Evolutionary conservation across 106 monocot species (phyloP), one percentile per base, ranked within the genome.

Genomic region (Hemerocallis citrina): DNA sequence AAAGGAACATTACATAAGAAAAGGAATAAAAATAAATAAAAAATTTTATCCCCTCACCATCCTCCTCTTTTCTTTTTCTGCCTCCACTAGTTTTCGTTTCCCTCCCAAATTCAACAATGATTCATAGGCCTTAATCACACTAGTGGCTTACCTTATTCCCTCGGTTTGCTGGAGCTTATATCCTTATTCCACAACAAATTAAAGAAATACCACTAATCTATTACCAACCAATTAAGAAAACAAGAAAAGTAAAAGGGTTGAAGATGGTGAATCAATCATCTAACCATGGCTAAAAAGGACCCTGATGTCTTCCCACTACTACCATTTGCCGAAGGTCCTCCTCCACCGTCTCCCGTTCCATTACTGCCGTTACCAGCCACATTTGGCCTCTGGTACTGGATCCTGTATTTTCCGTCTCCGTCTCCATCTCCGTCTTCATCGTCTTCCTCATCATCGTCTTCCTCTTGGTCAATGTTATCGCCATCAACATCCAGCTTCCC

Each of bases 141-240:
- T 16, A 35, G 16, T 21, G 35, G 33, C 9, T 35, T 34, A 35
- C 35, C 35, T 34, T 34, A 58, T 58, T 35, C 57, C 22, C 17
- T 13, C 4, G 7, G 6, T 38, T 11, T 38, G 5, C 57, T 3
- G 66, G 47, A 31, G 37, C 31, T 47, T 15, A 19, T 28, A 22
- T 41, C 19, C 36, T 77, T 77, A 71, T 77, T 77, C 65, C 70
- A 71, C 60, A 77, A 77, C 60, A 77, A 77, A 66, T 71, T 43
- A 66, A 77, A 65, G 61, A 58, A 60, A 77, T 34, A 43, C 27
- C 14, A 4, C 46, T 46, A 46, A 46, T 46, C 21, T 46, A 19
- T 19, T 4, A 46, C n/a, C 0, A 21, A 46, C 3, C 4, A 46
- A 45, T 13, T 45, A 11, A 38, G 44, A 45, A 11, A 52, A n/a